Conservation (phyloP, 192 early-diverging fungal genomes). For the Coemansia sp. region DNA sequence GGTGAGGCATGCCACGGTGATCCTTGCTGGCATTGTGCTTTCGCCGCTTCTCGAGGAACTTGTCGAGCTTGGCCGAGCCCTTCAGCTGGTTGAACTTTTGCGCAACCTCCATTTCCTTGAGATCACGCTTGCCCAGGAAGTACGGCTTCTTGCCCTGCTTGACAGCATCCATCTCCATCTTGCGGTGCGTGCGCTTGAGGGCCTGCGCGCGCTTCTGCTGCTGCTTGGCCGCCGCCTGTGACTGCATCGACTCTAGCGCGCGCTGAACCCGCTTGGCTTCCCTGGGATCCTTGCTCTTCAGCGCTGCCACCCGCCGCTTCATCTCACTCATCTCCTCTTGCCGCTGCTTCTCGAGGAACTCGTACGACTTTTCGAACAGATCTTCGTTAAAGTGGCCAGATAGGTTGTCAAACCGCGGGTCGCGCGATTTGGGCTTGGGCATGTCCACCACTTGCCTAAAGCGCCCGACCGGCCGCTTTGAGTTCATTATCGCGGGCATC, state of each 20-base stretch:
- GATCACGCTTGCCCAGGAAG: constrained; percentile 83
- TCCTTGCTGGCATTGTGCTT: constrained; percentile 92
- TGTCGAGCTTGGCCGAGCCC: constrained; percentile 72
- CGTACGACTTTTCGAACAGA: constrained; percentile 88
- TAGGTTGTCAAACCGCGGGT: constrained; percentile 90
- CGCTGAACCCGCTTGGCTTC: constrained; percentile 59
- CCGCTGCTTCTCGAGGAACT: constrained; percentile 79
- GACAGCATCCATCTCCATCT: constrained; percentile 74
- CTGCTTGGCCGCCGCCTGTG: constrained; percentile 41
- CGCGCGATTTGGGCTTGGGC: constrained; percentile 52
- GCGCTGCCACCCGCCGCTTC: constrained; percentile 59
- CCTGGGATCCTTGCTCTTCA: constrained; percentile 54
- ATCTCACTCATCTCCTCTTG: constrained; percentile 70
- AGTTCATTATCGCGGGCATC: constrained; percentile 32
- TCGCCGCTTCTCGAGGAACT: constrained; percentile 85
- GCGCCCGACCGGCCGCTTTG: constrained; percentile 45
- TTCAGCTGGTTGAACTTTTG: constrained; percentile 78
- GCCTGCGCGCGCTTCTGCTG: constrained; percentile 54
- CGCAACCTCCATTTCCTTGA: constrained; percentile 75
- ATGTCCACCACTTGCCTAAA: constrained; percentile 46
- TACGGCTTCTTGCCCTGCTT: constrained; percentile 90
- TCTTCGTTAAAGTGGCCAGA: constrained; percentile 89
- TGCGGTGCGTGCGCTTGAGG: constrained; percentile 72
- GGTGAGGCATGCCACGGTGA: constrained; percentile 62
- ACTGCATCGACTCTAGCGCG: constrained; percentile 61